Base-by-base conservation (phyloP, 2,329 filamentous ascomycete genomes). In the Aschersonia sp. region DNA sequence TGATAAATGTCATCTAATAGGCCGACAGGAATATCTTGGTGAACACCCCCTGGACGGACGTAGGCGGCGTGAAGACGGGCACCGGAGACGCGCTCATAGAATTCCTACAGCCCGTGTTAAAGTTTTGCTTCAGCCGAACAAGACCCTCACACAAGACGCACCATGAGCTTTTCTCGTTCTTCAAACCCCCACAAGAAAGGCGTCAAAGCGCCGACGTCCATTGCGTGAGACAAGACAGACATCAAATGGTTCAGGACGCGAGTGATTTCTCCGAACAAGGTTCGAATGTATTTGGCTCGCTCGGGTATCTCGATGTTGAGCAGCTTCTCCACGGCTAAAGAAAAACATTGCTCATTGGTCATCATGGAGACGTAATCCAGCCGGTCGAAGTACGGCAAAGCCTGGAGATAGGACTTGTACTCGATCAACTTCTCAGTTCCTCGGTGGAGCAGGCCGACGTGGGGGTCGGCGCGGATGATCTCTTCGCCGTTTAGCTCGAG, bases 311-410 rank as follows among this genome's bases (percentile, higher is more conserved):
- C 94, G 55, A 98, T 75, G 68, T 98, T 98, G 60, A 98, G 75
- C 51, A 98, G 77, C 77, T 98, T 98, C 78, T 98, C 92, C 48
- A 97, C 91, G 28, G 89, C 92, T 55, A 98, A 77, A 40, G 89
- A 81, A 69, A 88, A 98, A 64, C 89, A 95, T 71, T 98, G 92
- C 76, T 98, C 92, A 69, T 98, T 98, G 61, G 92, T 98, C 92
- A 98, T 98, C 94, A 98, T 98, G 61, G 89, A 96, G 58, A 96
- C 89, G 68, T 98, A 98, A 70, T 98, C 92, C 66, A 98, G 77
- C 58, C 92, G 88, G 71, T 98, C 92, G 65, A 98, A 98, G 75
- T 98, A 98, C 49, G 92, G 92, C 63, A 98, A 75, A 50, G 92
- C 92, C 75, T 98, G 92, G 62, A 97, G 78, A 65, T 98, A 98